phyloP scores from a whole-genome alignment of 495 filamentous ascomycete species.

The Tuber microsphaerosporum region DNA sequence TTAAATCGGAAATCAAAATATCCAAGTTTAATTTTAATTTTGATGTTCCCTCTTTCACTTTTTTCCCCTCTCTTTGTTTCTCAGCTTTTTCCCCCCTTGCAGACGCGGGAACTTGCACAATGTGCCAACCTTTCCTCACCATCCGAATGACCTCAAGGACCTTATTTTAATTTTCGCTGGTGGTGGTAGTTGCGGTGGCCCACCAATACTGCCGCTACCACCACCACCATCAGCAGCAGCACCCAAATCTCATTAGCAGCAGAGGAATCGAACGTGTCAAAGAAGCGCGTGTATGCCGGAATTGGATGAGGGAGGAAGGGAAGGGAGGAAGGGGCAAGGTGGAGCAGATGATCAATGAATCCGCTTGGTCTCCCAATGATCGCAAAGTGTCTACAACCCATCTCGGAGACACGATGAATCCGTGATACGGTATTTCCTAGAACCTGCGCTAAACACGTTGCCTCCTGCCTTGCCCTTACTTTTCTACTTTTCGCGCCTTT shows the following conservation, averaged over 20 bases:
- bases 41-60: not conserved
- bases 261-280: slow-evolving; percentile 34
- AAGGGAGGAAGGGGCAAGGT: not conserved
- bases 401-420: not conserved
- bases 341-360: slow-evolving; percentile 32
- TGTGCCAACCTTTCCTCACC: slow-evolving; percentile 24
- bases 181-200: not conserved
- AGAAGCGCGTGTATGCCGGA: slow-evolving; percentile 28
- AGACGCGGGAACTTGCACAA: slow-evolving; percentile 38
- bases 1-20: not conserved
- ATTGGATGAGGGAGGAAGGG: slow-evolving; percentile 5
- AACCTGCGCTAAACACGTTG: slow-evolving; percentile 37
- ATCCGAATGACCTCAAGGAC: slow-evolving; percentile 20
- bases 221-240: not conserved
- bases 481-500: slow-evolving; percentile 10
- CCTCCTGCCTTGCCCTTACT: slow-evolving; percentile 9
- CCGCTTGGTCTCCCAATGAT: slow-evolving; percentile 33
- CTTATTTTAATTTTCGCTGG: not conserved
- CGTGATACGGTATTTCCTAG: not conserved
- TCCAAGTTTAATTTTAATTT: not conserved
- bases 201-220: not conserved
- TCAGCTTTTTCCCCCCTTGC: slow-evolving; percentile 26
- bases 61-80: slow-evolving; percentile 15
- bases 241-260: slow-evolving; percentile 29
- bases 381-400: not conserved